Base-by-base conservation (phyloP, 257 asterid genomes). In the Primulina huaijiensis region DNA sequence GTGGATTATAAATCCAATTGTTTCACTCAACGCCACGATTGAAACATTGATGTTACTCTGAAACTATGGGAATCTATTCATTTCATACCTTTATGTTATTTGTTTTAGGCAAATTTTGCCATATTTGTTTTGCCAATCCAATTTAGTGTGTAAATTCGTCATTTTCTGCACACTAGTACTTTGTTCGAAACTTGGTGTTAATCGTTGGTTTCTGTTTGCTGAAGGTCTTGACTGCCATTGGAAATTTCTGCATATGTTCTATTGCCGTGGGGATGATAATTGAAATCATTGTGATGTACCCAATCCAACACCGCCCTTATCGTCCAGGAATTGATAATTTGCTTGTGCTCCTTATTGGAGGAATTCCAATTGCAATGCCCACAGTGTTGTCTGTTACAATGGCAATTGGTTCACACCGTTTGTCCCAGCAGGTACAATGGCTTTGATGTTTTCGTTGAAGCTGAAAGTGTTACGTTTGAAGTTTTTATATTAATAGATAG, bases 341-440 rank as follows among this genome's bases (percentile, higher is more conserved):
- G 55, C 76, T 81, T 5, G 85, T 81, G 5, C 77, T 81, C 37
- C 85, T 81, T 29, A 81, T 81, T 73, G 85, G 82, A 50, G 82
- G 85, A 3, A 81, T 81, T 73, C 85, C 85, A 5, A 78, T 78
- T 29, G 85, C 82, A 29, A 81, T 81, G 85, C 85, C 85, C 17
- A 81, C 85, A 0, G 82, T 81, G 7, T 74, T 81, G 60, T 77
- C 82, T 23, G 82, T 81, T 35, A 77, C 82, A 5, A 77, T 81
- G 82, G 82, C 82, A 27, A 81, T 78, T 40, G 82, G 82, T 9
- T 81, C 81, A 3, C 82, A 81, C 56, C 77, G 82, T 25, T 63
- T 78, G 52, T 81, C 82, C 6, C 82, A 72, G 61, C 82, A 81
- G 70, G 84, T 67, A 31, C 55, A 43, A 14, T 43, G 19, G 2